phyloP scores from a whole-genome alignment of 2,329 filamentous ascomycete genomes.

The Fusarium floridanum region DNA sequence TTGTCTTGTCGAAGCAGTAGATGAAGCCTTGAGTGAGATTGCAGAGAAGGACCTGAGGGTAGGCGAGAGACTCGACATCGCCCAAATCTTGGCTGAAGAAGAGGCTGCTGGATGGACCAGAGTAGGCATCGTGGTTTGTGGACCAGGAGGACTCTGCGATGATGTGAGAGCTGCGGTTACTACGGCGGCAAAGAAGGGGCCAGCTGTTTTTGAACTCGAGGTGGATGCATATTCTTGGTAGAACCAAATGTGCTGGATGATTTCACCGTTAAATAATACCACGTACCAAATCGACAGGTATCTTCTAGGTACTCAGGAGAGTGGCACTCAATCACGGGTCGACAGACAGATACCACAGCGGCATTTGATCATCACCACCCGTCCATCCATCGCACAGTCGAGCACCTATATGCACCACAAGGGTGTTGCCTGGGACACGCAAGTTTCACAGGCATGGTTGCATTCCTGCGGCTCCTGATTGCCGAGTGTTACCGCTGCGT shows the following conservation, averaged over 20 bases:
- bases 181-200: not conserved
- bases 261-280: not conserved
- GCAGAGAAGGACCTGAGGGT: not conserved
- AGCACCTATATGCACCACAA: not conserved
- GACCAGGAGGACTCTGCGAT: not conserved
- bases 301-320: not conserved
- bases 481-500: not conserved
- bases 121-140: not conserved
- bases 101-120: not conserved
- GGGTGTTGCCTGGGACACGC: too few relatives aligned
- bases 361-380: not conserved
- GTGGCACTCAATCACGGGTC: not conserved
- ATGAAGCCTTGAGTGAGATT: not conserved
- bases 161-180: not conserved
- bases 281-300: not conserved
- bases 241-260: not conserved
- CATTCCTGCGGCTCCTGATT: not conserved
- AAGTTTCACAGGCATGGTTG: not conserved
- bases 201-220: not conserved
- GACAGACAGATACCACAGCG: not conserved
- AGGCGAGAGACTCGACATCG: not conserved
- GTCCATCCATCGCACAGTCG: not conserved
- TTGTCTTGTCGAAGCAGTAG: not conserved
- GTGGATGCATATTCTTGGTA: slow-evolving; percentile 5
- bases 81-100: not conserved